A percentile compares a stretch with the other conserved stretches of the same genome.
Conservation (phyloP, 192 early-diverging fungal species). For the Mortierella claussenii region DNA sequence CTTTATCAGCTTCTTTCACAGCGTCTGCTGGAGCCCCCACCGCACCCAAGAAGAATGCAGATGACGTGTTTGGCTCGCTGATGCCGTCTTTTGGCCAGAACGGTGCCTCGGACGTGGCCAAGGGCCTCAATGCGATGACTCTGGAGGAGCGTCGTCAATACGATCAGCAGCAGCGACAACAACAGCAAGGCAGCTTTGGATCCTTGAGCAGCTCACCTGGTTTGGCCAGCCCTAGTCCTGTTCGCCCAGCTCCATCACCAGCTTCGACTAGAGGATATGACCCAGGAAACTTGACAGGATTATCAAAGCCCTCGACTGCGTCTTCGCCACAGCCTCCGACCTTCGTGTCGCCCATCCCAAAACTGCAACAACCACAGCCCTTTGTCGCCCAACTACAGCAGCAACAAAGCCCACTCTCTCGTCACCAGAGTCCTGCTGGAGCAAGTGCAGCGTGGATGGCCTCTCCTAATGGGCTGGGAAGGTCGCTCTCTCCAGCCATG, state of each 20-base stretch:
- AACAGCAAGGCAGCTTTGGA: constrained; percentile 5
- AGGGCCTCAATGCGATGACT: constrained; percentile 33
- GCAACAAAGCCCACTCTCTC: constrained; percentile 1
- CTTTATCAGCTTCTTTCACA: background rate
- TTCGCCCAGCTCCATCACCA: background rate
- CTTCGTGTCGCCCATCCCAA: constrained; percentile 28
- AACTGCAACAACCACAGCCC: constrained; percentile 15
- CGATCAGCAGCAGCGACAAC: constrained; percentile 38
- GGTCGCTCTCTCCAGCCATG: constrained; percentile 43
- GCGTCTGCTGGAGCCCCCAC: background rate
- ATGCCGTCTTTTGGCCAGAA: constrained; percentile 38
- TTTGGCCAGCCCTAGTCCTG: background rate
- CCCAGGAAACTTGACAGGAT: constrained; percentile 16
- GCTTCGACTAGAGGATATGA: constrained; percentile 21
- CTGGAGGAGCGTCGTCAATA: constrained; percentile 38
- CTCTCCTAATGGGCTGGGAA: constrained; percentile 26
- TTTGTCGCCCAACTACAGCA: constrained; percentile 4
- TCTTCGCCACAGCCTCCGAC: constrained; percentile 1
- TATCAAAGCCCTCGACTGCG: background rate
- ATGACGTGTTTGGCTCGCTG: constrained; percentile 47
- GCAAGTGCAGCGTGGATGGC: constrained; percentile 7
- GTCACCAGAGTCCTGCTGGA: constrained; percentile 24
- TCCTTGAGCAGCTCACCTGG: constrained; percentile 16
- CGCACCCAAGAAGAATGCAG: constrained; percentile 36
- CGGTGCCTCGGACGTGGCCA: constrained; percentile 8